A percentile compares a stretch with the other conserved stretches of the same genome.
Conservation (phyloP, 208 protist species). For the Wallacemonas rigidus region DNA sequence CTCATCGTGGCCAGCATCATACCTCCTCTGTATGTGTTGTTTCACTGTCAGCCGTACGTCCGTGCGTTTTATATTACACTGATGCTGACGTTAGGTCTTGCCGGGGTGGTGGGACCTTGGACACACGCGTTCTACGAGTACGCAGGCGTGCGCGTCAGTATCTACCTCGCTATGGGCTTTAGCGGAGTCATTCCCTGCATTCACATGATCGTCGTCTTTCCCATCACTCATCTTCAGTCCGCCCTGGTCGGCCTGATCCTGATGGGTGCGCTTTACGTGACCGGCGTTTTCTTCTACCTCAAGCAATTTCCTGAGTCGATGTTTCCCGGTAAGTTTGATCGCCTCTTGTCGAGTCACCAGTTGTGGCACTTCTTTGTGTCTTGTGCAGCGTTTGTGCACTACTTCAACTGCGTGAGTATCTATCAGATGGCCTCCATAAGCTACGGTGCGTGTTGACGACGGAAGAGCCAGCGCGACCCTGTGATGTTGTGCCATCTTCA, state of each 20-base stretch:
- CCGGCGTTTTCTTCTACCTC: slow-evolving; percentile 55
- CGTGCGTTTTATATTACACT: slow-evolving; percentile 40
- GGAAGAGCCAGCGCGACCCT: no score
- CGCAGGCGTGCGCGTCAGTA: slow-evolving; percentile 23
- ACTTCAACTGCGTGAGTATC: slow-evolving; percentile 43
- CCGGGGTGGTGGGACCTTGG: slow-evolving; percentile 28
- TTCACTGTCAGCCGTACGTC: slow-evolving; percentile 38
- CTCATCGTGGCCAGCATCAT: slow-evolving; percentile 58
- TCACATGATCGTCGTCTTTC: slow-evolving; percentile 31
- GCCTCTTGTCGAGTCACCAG: slow-evolving; percentile 50
- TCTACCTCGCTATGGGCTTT: slow-evolving; percentile 38
- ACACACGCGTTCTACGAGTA: slow-evolving; percentile 23
- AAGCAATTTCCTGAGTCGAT: slow-evolving; percentile 42
- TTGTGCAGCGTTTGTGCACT: slow-evolving; percentile 49
- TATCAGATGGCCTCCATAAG: slow-evolving; percentile 41
- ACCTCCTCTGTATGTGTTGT: slow-evolving; percentile 50
- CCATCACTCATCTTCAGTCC: slow-evolving; percentile 5
- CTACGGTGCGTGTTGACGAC: slow-evolving; percentile 30
- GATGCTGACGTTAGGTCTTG: slow-evolving; percentile 32
- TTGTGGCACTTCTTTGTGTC: slow-evolving; percentile 70
- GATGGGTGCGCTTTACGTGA: slow-evolving; percentile 47
- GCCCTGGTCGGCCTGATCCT: slow-evolving; percentile 27
- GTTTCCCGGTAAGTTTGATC: slow-evolving; percentile 59
- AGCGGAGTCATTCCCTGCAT: slow-evolving; percentile 37
- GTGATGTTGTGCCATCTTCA: no score